Percentiles rank a stretch among this genome's conserved stretches.
Evolutionary conservation across 2,329 filamentous ascomycete genomes (phyloP).

Genomic region (Exophiala sp.): DNA sequence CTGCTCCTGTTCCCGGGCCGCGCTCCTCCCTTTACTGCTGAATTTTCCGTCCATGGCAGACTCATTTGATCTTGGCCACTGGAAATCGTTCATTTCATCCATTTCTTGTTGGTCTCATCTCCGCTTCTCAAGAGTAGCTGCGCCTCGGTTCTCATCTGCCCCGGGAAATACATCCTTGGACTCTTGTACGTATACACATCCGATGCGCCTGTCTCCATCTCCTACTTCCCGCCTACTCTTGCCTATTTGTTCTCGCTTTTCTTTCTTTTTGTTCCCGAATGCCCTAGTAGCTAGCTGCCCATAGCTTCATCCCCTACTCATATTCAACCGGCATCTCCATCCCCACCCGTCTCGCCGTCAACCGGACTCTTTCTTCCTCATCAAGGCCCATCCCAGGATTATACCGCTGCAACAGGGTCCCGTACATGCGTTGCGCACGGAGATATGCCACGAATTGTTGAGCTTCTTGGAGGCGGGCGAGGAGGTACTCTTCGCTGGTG

Average conservation of each 20-base stretch:
- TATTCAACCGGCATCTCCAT: constrained; percentile 75
- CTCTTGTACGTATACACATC: too few relatives aligned
- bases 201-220: too few relatives aligned
- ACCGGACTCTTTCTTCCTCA: constrained; percentile 71
- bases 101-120: too few relatives aligned
- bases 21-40: too few relatives aligned
- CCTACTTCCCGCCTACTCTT: neutral
- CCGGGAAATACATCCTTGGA: too few relatives aligned
- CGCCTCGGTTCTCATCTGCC: too few relatives aligned
- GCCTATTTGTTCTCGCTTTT: neutral
- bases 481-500: constrained; percentile 27
- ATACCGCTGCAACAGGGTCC: constrained; percentile 77
- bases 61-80: too few relatives aligned
- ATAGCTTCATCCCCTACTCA: constrained; percentile 14
- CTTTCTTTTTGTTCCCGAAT: neutral
- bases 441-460: constrained; percentile 76
- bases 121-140: too few relatives aligned
- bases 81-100: too few relatives aligned
- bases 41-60: too few relatives aligned
- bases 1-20: too few relatives aligned
- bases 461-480: constrained; percentile 47
- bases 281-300: too few relatives aligned
- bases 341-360: constrained; percentile 81
- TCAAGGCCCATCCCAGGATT: constrained; percentile 88
- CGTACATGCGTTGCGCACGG: constrained; percentile 77